phyloP scores from a whole-genome alignment of 78 protist species.

The Speleostelium caveatum region DNA sequence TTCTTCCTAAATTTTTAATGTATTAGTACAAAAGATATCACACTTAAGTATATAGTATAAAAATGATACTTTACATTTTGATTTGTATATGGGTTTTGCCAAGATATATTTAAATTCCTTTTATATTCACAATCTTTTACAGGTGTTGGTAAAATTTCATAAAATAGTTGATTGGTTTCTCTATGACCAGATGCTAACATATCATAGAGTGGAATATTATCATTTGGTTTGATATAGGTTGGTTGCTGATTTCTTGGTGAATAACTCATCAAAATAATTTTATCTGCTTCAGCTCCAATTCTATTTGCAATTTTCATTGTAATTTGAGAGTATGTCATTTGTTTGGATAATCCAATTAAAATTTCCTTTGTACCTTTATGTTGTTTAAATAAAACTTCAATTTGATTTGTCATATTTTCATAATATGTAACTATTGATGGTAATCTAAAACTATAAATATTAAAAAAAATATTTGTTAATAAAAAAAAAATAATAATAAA shows the following conservation, averaged over 20 bases:
- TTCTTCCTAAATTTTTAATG: neutral
- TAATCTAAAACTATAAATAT: neutral
- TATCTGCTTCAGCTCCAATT: slow-evolving; percentile 25
- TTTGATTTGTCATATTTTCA: slow-evolving; percentile 11
- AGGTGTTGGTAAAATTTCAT: slow-evolving; percentile 62
- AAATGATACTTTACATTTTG: neutral
- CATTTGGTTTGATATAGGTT: slow-evolving; percentile 68
- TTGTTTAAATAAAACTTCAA: slow-evolving; percentile 37
- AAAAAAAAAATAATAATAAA: neutral
- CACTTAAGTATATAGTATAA: neutral
- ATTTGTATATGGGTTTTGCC: slow-evolving; percentile 31
- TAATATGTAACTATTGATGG: slow-evolving; percentile 32
- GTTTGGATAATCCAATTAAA: slow-evolving; percentile 33
- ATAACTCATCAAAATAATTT: slow-evolving; percentile 37
- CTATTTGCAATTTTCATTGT: slow-evolving; percentile 19
- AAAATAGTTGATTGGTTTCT: slow-evolving; percentile 23
- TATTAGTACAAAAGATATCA: neutral
- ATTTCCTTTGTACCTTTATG: neutral
- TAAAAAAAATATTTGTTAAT: slow-evolving; percentile 5
- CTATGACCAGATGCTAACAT: slow-evolving; percentile 2
- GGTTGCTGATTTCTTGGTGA: neutral
- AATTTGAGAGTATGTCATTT: slow-evolving; percentile 55
- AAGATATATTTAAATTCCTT: slow-evolving; percentile 54
- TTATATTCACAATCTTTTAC: slow-evolving; percentile 71
- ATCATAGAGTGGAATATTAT: slow-evolving; percentile 62